phyloP scores from a whole-genome alignment of 164 flowering plant species.

The Saururus chinensis region DNA sequence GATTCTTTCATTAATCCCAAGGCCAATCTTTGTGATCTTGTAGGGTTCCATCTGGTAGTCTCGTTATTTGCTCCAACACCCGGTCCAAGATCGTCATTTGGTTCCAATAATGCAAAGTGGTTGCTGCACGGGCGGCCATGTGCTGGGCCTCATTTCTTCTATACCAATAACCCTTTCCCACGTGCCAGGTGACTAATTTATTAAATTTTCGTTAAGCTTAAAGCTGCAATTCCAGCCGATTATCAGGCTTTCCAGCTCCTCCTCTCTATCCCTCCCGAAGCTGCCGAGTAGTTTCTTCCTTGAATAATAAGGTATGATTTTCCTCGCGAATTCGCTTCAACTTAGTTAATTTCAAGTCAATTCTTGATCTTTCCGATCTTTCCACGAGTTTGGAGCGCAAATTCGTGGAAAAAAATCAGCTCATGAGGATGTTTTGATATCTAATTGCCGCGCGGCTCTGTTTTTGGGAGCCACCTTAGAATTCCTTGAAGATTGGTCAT shows the following conservation, averaged over 20 bases:
- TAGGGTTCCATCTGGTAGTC: background rate
- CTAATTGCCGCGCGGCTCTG: too few species aligned
- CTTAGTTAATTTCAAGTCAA: background rate
- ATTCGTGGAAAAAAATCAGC: background rate
- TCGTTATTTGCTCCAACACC: background rate
- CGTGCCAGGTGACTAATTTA: background rate
- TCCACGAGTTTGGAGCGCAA: background rate
- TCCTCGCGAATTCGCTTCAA: background rate
- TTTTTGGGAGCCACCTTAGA: too few species aligned
- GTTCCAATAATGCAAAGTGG: background rate
- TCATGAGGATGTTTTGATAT: too few species aligned
- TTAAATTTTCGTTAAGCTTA: constrained; percentile 7
- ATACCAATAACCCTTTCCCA: constrained; percentile 1
- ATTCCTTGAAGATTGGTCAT: too few species aligned
- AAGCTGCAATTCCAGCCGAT: constrained; percentile 14
- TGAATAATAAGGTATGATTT: constrained; percentile 2
- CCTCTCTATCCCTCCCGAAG: background rate
- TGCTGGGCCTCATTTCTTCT: constrained; percentile 1
- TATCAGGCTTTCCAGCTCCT: constrained; percentile 19
- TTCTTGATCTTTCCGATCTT: background rate
- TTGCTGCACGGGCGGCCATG: constrained; percentile 5
- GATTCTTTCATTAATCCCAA: too few species aligned
- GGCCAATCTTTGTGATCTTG: too few species aligned
- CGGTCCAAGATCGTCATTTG: background rate
- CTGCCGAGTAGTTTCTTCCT: too few species aligned